Evolutionary conservation across 495 filamentous ascomycete genomes (phyloP).

Genomic region (Chaetomium tenue): DNA sequence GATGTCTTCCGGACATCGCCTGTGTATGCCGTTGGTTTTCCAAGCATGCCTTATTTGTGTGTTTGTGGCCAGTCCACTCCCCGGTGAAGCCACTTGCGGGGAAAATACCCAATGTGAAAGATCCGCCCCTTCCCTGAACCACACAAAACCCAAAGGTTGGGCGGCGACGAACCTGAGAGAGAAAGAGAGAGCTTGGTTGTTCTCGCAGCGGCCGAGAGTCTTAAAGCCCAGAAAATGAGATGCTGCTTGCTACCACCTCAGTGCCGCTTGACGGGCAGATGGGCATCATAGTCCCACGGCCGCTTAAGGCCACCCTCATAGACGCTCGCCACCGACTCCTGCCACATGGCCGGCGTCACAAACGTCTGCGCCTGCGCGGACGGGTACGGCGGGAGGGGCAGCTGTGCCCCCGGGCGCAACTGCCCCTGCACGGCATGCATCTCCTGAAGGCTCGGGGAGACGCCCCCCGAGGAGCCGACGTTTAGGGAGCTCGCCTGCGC

Average conservation of each 20-base stretch:
- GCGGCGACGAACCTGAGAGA: neutral
- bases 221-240: neutral
- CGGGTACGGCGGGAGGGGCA: slow-evolving; percentile 56
- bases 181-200: neutral
- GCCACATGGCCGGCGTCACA: slow-evolving; percentile 94
- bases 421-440: slow-evolving; percentile 49
- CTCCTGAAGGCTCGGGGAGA: slow-evolving; percentile 52
- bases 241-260: slow-evolving; percentile 5
- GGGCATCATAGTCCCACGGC: slow-evolving; percentile 61
- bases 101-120: neutral
- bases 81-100: neutral
- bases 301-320: slow-evolving; percentile 78
- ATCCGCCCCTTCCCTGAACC: neutral
- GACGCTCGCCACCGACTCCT: slow-evolving; percentile 87
- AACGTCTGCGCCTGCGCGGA: slow-evolving; percentile 58
- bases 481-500: slow-evolving; percentile 45
- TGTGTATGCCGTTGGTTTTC: neutral
- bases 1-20: slow-evolving; percentile 3
- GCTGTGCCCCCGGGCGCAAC: slow-evolving; percentile 50
- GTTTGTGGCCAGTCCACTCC: neutral
- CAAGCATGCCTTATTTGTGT: neutral
- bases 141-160: neutral
- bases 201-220: neutral
- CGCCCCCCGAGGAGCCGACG: slow-evolving; percentile 44
- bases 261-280: slow-evolving; percentile 33